Evolutionary conservation across 495 filamentous ascomycete genomes (phyloP).

Genomic region (Podospora pseudoanserina): DNA sequence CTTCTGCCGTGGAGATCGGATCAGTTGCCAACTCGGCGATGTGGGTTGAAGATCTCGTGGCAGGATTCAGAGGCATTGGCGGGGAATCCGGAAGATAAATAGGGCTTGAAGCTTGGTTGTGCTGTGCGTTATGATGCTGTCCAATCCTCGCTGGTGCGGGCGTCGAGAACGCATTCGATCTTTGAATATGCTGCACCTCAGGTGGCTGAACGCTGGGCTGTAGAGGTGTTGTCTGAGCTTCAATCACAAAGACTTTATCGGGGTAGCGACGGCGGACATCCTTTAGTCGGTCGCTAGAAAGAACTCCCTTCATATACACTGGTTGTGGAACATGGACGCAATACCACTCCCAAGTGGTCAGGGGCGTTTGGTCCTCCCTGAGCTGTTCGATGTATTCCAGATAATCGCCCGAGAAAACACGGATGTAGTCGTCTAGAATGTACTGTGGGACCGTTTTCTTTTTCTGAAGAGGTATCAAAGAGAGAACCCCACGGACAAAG

Average conservation of each 20-base stretch:
- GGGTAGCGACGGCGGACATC: conserved; percentile 21
- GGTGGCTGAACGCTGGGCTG: background rate
- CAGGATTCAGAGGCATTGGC: background rate
- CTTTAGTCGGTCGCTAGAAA: conserved; percentile 39
- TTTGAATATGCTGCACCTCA: background rate
- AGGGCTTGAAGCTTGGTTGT: background rate
- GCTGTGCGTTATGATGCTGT: background rate
- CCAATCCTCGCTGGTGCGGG: background rate
- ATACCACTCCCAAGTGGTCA: conserved; percentile 44
- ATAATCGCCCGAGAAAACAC: conserved; percentile 44
- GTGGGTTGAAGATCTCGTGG: background rate
- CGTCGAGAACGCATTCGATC: background rate
- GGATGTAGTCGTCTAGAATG: conserved; percentile 68
- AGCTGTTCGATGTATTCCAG: conserved; percentile 35
- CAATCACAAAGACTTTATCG: conserved; percentile 16
- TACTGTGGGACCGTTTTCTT: conserved; percentile 41
- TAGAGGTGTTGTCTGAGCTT: background rate
- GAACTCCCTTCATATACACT: conserved; percentile 33
- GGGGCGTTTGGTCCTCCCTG: conserved; percentile 18
- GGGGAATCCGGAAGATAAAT: background rate
- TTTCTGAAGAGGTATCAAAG: conserved; percentile 48
- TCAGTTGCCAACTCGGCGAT: conserved; percentile 2
- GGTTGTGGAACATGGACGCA: conserved; percentile 40
- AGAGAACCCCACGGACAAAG: conserved; percentile 54
- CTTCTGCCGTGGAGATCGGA: conserved; percentile 6